phyloP scores from a whole-genome alignment of 2,329 filamentous ascomycete species.

The Apiospora koreana region DNA sequence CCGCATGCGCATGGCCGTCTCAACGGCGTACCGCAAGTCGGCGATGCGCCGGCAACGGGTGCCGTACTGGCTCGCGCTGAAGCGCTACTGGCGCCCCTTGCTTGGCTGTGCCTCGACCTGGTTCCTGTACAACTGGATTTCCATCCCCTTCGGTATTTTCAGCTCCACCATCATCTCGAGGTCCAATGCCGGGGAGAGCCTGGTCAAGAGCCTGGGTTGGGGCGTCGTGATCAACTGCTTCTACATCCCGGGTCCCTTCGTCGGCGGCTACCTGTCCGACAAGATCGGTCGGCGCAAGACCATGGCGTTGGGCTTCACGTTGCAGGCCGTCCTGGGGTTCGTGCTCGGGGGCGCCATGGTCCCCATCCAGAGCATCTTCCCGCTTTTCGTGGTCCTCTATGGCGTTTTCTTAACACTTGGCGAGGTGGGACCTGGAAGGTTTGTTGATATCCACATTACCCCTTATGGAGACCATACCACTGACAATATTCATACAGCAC shows the following conservation, averaged over 20 bases:
- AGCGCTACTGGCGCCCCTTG: slow-evolving; percentile 50
- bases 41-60: slow-evolving; percentile 45
- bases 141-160: slow-evolving; percentile 57
- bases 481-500: slow-evolving; percentile 25
- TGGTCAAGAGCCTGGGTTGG: slow-evolving; percentile 45
- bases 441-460: slow-evolving; percentile 9
- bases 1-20: slow-evolving; percentile 52
- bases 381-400: slow-evolving; percentile 53
- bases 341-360: slow-evolving; percentile 48
- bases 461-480: neutral
- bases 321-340: slow-evolving; percentile 48
- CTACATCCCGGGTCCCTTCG: slow-evolving; percentile 47
- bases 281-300: slow-evolving; percentile 50
- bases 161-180: slow-evolving; percentile 51
- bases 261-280: slow-evolving; percentile 50
- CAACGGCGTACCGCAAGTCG: slow-evolving; percentile 48
- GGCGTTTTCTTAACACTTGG: slow-evolving; percentile 50
- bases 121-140: slow-evolving; percentile 57
- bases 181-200: slow-evolving; percentile 40
- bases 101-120: slow-evolving; percentile 49
- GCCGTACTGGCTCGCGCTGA: slow-evolving; percentile 49
- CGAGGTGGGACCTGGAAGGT: slow-evolving; percentile 51
- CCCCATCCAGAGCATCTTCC: slow-evolving; percentile 46
- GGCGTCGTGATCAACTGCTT: slow-evolving; percentile 51
- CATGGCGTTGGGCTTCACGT: slow-evolving; percentile 50